Base-by-base conservation (phyloP, 129 eudicot genomes). In the Flaveria bidentis region DNA sequence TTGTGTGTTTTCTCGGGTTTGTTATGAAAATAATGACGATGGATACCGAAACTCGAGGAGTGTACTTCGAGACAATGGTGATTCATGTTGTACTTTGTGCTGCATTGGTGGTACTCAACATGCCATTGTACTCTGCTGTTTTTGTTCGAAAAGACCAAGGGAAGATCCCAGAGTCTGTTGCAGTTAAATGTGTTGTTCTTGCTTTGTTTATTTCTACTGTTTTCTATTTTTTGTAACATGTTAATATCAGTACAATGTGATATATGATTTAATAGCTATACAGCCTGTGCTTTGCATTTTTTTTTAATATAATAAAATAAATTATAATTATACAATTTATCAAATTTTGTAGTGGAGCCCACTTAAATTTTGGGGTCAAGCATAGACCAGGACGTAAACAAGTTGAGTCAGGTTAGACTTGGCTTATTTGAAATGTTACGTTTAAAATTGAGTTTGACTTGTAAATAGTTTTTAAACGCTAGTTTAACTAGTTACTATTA, bases 71-170 rank as follows among this genome's bases (percentile, higher is more conserved):
- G 68, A 68, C 53, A 14, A 76, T 86, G 85, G 84, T 42, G 13
- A 56, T 93, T 78, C 96, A 88, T 73, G 67, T 84, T n/a, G 47
- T 84, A 46, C 81, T 88, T 33, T 93, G 91, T 87, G 86, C 55
- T 51, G 72, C 72, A 77, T 49, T 86, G 49, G 84, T 93, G 76
- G 60, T 78, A 13, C 85, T 88, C 17, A 88, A 88, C 66, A 12
- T 93, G 49, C 97, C 98, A 5, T 51, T 93, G 46, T 91, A 84
- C 28, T 52, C 51, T 56, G 97, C 88, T 12, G 58, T 84, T 39
- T 88, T 93, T 63, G 30, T 91, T 20, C 78, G 98, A 18, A 84
- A 68, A 60, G 98, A 93, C 78, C 72, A 84, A 66, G 98, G 98
- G 4, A 88, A 83, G 57, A 49, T 93, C 72, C 91, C 93, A 1